A percentile compares a stretch with the other conserved stretches of the same genome.
phyloP scores from a whole-genome alignment of 2,329 filamentous ascomycete genomes.

The Niveomyces coronatus region DNA sequence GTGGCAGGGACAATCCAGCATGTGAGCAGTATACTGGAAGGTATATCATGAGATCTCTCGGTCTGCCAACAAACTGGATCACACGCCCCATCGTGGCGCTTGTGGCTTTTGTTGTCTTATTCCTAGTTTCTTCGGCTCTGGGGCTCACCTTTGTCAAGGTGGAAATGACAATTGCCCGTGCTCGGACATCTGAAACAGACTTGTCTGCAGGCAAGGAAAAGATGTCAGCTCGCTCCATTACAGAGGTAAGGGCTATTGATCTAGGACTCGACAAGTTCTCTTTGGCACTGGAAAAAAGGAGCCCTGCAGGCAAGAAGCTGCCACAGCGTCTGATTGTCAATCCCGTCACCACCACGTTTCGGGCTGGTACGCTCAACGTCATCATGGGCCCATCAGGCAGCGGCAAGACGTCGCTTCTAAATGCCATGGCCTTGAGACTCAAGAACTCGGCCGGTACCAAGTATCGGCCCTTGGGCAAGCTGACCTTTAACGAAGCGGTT shows the following conservation, averaged over 20 bases:
- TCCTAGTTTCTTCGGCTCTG: constrained; percentile 49
- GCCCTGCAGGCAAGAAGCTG: constrained; percentile 38
- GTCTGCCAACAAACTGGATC: constrained; percentile 58
- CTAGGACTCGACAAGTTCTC: constrained; percentile 55
- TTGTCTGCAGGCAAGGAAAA: constrained; percentile 62
- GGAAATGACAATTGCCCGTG: constrained; percentile 59
- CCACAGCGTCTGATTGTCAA: constrained; percentile 52
- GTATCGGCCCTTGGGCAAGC: constrained; percentile 50
- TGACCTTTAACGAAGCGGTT: constrained; percentile 59
- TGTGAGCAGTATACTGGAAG: constrained; percentile 60
- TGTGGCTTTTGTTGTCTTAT: constrained; percentile 51
- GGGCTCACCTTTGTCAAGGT: constrained; percentile 54
- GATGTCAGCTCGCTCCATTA: constrained; percentile 42
- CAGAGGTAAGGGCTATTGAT: constrained; percentile 48
- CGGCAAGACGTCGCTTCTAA: constrained; percentile 66
- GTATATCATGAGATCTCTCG: constrained; percentile 59
- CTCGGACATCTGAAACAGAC: constrained; percentile 48
- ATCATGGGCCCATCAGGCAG: constrained; percentile 74
- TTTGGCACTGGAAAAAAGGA: constrained; percentile 53
- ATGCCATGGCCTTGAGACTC: constrained; percentile 59
- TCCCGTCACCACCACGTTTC: constrained; percentile 56
- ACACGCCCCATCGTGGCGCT: constrained; percentile 54
- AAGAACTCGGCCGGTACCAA: constrained; percentile 50
- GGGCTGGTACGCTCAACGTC: constrained; percentile 58
- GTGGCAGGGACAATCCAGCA: constrained; percentile 50